Conservation (phyloP, 2,329 filamentous ascomycete genomes). For the Cadophora sp. region DNA sequence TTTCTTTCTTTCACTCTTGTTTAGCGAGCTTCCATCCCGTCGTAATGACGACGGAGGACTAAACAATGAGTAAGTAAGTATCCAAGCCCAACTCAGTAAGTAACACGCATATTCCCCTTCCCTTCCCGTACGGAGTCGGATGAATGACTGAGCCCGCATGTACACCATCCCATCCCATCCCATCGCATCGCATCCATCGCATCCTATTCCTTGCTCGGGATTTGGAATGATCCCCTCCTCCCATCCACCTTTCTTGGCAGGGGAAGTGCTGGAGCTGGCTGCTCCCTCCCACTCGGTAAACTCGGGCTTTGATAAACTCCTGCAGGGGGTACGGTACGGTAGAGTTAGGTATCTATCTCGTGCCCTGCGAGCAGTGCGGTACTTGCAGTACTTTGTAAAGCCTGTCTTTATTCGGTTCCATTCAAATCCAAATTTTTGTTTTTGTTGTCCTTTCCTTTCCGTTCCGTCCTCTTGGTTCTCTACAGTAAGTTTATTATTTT, state of each 20-base stretch:
- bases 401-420: too few relatives aligned
- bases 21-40: background rate
- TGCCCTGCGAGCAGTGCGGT: too few relatives aligned
- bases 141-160: conserved; percentile 1
- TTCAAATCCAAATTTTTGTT: too few relatives aligned
- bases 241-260: background rate
- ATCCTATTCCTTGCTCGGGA: background rate
- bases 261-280: background rate
- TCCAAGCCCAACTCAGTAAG: background rate
- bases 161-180: background rate
- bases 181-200: background rate
- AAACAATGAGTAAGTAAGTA: background rate
- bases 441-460: too few relatives aligned
- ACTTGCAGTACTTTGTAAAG: too few relatives aligned
- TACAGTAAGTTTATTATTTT: background rate
- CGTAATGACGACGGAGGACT: background rate
- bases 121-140: background rate
- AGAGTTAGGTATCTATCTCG: too few relatives aligned
- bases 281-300: background rate
- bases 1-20: too few relatives aligned
- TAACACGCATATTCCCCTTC: background rate
- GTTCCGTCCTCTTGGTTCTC: too few relatives aligned
- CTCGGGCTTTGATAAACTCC: background rate
- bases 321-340: background rate
- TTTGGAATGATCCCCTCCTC: background rate